Conservation (phyloP, 2,329 filamentous ascomycete species). For the Penicillium sp. region DNA sequence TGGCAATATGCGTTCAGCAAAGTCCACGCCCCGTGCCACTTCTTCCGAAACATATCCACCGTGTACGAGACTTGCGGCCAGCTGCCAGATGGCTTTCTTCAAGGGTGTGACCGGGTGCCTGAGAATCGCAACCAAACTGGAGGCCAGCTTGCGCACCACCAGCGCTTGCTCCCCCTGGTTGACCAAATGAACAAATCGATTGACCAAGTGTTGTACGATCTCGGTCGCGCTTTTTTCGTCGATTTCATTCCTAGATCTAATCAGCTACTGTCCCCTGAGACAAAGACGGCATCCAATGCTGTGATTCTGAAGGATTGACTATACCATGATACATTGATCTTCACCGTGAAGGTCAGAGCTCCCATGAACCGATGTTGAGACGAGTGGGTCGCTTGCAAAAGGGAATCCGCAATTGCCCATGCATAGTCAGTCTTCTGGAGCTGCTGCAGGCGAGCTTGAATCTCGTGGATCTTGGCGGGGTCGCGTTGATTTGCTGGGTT, state of each 20-base stretch:
- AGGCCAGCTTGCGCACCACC: conserved; percentile 50
- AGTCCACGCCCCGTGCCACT: conserved; percentile 31
- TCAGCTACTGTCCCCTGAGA: not conserved
- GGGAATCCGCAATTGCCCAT: conserved; percentile 80
- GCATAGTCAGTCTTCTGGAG: conserved; percentile 79
- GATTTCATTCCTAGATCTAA: conserved; percentile 36
- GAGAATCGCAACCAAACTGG: conserved; percentile 48
- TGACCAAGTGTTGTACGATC: conserved; percentile 45
- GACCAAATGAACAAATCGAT: conserved; percentile 45
- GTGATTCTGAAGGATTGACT: conserved; percentile 17
- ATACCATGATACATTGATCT: conserved; percentile 87
- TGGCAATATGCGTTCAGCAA: conserved; percentile 37
- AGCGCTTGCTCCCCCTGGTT: conserved; percentile 40
- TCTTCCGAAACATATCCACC: conserved; percentile 40
- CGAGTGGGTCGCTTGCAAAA: conserved; percentile 69
- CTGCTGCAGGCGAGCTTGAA: conserved; percentile 74
- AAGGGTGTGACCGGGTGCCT: conserved; percentile 42
- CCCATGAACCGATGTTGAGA: conserved; percentile 83
- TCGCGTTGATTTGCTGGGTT: conserved; percentile 48
- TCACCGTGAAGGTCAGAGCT: conserved; percentile 88
- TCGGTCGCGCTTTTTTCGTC: conserved; percentile 34
- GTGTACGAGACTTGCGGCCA: conserved; percentile 42
- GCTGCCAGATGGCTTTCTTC: conserved; percentile 38
- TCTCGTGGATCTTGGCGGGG: conserved; percentile 48
- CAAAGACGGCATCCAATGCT: too few species aligned